Percentiles rank a stretch among this genome's conserved stretches.
Evolutionary conservation across 352 stramenopile species (phyloP).

Genomic region (Phytophthora tubulina): DNA sequence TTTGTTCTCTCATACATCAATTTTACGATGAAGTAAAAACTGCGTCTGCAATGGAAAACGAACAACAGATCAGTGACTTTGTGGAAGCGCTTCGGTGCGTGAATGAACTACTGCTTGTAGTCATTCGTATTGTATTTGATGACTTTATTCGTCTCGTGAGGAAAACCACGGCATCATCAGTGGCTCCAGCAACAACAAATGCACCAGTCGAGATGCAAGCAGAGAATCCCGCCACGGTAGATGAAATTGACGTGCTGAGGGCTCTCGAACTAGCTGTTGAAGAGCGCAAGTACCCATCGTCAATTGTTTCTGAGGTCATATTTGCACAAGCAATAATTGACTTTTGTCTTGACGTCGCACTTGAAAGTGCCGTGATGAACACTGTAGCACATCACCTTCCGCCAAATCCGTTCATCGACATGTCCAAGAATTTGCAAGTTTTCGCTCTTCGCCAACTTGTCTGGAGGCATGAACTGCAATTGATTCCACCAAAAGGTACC

Average conservation of each 20-base stretch:
- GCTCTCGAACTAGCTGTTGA: slow-evolving; percentile 44
- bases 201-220: neutral
- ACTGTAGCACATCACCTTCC: slow-evolving; percentile 50
- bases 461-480: slow-evolving; percentile 26
- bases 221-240: neutral
- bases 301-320: slow-evolving; percentile 51
- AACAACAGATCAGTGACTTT: slow-evolving; percentile 23
- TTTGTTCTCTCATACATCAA: slow-evolving; percentile 7
- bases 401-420: slow-evolving; percentile 59
- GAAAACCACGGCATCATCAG: neutral
- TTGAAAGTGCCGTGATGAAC: slow-evolving; percentile 64
- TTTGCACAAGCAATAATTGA: slow-evolving; percentile 64
- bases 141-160: slow-evolving; percentile 35
- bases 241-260: slow-evolving; percentile 42
- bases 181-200: slow-evolving; percentile 1
- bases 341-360: slow-evolving; percentile 52
- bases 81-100: slow-evolving; percentile 29
- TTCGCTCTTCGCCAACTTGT: slow-evolving; percentile 52
- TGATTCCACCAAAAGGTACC: neutral
- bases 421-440: slow-evolving; percentile 47
- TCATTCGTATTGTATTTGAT: slow-evolving; percentile 25
- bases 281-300: slow-evolving; percentile 44
- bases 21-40: slow-evolving; percentile 12
- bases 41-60: slow-evolving; percentile 9
- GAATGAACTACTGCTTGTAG: slow-evolving; percentile 34